These are phyloP conservation scores for Penicillium sp. DNA, from an alignment of 2,329 filamentous ascomycete species.

Conservation along the genomic window DNA sequence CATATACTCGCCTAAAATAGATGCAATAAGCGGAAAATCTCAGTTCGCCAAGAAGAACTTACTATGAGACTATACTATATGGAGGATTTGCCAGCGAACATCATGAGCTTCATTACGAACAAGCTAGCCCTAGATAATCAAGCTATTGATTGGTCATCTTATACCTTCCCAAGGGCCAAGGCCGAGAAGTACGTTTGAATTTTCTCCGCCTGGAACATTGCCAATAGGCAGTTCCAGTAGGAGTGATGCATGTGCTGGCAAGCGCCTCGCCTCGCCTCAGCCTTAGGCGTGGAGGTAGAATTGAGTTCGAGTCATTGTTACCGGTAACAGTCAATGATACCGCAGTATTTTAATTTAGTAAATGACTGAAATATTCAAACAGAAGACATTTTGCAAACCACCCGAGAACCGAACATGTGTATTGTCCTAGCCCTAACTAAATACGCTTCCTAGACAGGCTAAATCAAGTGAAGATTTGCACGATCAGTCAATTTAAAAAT, in stretches of 20 bases:
- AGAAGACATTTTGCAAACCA: not conserved
- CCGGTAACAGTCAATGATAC: not conserved
- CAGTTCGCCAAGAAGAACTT: not conserved
- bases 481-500: slow-evolving; percentile 3
- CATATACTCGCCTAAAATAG: slow-evolving; percentile 1
- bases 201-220: not conserved
- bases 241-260: slow-evolving; percentile 18
- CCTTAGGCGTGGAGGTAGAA: not conserved
- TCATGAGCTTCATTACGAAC: not conserved
- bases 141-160: not conserved
- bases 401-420: not conserved
- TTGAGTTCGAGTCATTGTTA: not conserved
- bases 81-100: not conserved
- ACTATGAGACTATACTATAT: not conserved
- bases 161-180: not conserved
- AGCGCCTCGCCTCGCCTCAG: slow-evolving; percentile 6
- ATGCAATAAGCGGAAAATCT: not conserved
- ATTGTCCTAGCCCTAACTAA: slow-evolving; percentile 2
- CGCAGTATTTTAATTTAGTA: not conserved
- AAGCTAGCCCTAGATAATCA: not conserved
- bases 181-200: not conserved
- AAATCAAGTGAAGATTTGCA: not conserved
- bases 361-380: not conserved
- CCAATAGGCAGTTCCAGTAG: slow-evolving; percentile 1
- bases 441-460: not conserved